phyloP scores from a whole-genome alignment of 2,329 filamentous ascomycete genomes.

The Nectriaceae sp. region DNA sequence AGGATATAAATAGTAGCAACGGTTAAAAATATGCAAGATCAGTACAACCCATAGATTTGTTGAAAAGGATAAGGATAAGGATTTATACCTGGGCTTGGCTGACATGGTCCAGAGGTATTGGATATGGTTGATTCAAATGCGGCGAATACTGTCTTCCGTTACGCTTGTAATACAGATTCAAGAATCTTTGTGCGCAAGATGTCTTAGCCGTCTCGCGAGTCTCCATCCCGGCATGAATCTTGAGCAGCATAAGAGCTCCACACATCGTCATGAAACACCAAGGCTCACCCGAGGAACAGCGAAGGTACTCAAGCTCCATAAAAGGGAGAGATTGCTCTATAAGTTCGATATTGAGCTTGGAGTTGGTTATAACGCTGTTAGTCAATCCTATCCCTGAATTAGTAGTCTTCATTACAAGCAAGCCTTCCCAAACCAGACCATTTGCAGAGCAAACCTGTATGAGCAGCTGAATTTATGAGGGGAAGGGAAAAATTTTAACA shows the following conservation, averaged over 20 bases:
- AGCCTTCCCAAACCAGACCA: not conserved
- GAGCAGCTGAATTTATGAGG: no score
- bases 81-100: no score
- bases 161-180: not conserved
- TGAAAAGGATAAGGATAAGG: no score
- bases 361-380: not conserved
- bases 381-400: no score
- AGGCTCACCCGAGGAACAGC: not conserved
- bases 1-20: no score
- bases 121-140: no score
- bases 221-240: not conserved
- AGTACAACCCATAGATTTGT: no score
- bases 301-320: not conserved
- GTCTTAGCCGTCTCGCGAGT: not conserved
- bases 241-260: not conserved
- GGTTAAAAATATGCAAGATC: no score
- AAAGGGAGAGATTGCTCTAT: not conserved
- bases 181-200: not conserved
- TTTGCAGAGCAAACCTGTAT: not conserved
- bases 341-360: not conserved
- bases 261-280: not conserved
- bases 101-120: no score
- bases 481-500: not conserved
- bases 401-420: no score
- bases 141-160: no score